Percentiles rank a stretch among this genome's conserved stretches.
These are phyloP conservation scores for Kurtzmaniella quercitrusa DNA, from an alignment of 1,139 yeast species.

Conservation along the genomic window DNA sequence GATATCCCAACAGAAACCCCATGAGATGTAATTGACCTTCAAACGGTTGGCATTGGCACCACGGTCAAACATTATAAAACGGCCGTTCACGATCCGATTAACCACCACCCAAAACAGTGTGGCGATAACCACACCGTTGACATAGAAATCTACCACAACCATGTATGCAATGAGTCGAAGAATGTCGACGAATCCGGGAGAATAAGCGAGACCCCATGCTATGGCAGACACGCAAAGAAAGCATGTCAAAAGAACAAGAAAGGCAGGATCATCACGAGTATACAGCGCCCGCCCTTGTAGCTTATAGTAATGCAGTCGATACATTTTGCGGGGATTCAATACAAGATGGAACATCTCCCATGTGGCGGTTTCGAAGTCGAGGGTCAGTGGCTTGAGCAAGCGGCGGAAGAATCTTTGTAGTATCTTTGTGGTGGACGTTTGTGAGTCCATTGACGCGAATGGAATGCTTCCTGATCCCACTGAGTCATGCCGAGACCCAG, in stretches of 20 bases:
- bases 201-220: slow-evolving; percentile 87
- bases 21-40: slow-evolving; percentile 62
- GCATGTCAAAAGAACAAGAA: slow-evolving; percentile 63
- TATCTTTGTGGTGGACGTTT: slow-evolving; percentile 8
- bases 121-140: slow-evolving; percentile 67
- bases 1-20: slow-evolving; percentile 93
- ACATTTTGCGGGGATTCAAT: slow-evolving; percentile 75
- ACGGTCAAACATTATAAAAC: background rate
- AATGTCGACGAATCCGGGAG: slow-evolving; percentile 58
- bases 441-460: slow-evolving; percentile 5
- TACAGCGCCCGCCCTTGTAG: slow-evolving; percentile 44
- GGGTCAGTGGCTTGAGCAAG: slow-evolving; percentile 69
- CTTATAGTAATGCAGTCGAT: slow-evolving; percentile 70
- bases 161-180: slow-evolving; percentile 66
- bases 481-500: background rate
- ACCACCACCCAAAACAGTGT: slow-evolving; percentile 72
- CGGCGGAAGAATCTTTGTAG: slow-evolving; percentile 30
- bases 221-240: slow-evolving; percentile 70
- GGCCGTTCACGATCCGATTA: slow-evolving; percentile 51
- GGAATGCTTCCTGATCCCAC: background rate
- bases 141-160: slow-evolving; percentile 80
- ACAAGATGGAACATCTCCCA: slow-evolving; percentile 84
- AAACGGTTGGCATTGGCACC: slow-evolving; percentile 29
- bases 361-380: slow-evolving; percentile 87
- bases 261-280: slow-evolving; percentile 91